Evolutionary conservation across 306 rosid species (phyloP).

Genomic region (Leucaena leucocephala): DNA sequence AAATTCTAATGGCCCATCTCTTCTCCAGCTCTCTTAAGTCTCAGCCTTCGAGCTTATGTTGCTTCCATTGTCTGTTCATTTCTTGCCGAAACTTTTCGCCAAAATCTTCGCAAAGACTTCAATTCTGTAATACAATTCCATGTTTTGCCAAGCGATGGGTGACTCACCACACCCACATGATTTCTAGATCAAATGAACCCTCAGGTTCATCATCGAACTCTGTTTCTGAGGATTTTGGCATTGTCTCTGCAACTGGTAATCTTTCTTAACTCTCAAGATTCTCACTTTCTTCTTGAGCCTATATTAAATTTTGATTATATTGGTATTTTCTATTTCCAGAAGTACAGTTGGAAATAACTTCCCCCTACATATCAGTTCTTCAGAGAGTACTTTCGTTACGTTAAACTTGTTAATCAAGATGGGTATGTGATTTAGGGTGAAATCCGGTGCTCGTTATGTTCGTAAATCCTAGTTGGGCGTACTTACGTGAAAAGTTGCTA

Average conservation of each 20-base stretch:
- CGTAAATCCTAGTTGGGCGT: neutral
- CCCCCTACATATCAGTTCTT: neutral
- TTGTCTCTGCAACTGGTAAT: slow-evolving; percentile 57
- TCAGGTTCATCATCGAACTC: slow-evolving; percentile 36
- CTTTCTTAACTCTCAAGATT: slow-evolving; percentile 23
- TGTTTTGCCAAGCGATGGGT: slow-evolving; percentile 31
- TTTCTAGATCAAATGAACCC: slow-evolving; percentile 39
- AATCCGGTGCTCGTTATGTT: neutral
- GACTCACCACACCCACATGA: slow-evolving; percentile 25
- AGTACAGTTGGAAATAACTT: neutral
- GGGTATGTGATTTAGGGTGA: neutral
- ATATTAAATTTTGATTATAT: slow-evolving; percentile 6
- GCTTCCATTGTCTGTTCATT: slow-evolving; percentile 37
- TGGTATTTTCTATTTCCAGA: neutral
- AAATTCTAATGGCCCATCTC: slow-evolving; percentile 41
- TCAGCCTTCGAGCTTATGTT: slow-evolving; percentile 28
- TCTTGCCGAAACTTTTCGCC: slow-evolving; percentile 31
- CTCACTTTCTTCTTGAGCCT: slow-evolving; percentile 14
- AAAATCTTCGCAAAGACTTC: slow-evolving; percentile 30
- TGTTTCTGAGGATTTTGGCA: slow-evolving; percentile 40
- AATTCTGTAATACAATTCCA: slow-evolving; percentile 35
- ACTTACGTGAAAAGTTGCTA: neutral
- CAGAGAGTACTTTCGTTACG: neutral
- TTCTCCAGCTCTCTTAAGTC: slow-evolving; percentile 25
- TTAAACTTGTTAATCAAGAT: neutral